A percentile compares a stretch with the other conserved stretches of the same genome.
These are phyloP conservation scores for Thelonectria rubi DNA, from an alignment of 2,329 filamentous ascomycete species.

Conservation along the genomic window DNA sequence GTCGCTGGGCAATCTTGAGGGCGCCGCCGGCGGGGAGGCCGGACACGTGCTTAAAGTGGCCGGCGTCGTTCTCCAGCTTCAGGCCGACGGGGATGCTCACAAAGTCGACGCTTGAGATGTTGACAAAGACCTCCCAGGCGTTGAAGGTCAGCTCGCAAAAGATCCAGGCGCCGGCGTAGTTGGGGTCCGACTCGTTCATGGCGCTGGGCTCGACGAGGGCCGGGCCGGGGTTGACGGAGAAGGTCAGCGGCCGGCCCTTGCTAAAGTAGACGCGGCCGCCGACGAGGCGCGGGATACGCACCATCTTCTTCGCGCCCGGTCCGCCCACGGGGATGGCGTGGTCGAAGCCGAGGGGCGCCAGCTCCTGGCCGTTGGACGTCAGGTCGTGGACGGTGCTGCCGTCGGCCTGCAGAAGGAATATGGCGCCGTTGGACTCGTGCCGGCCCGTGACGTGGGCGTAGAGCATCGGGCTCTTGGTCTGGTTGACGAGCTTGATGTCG, in stretches of 20 bases:
- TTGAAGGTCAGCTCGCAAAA: conserved; percentile 78
- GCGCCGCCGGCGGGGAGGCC: conserved; percentile 60
- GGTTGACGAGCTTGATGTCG: conserved; percentile 71
- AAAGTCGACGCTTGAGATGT: conserved; percentile 81
- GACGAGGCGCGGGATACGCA: conserved; percentile 74
- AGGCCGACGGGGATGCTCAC: conserved; percentile 71
- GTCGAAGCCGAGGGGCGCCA: conserved; percentile 63
- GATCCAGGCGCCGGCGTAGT: conserved; percentile 69
- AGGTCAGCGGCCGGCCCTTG: conserved; percentile 67
- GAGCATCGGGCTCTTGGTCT: conserved; percentile 63
- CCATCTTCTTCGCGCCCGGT: conserved; percentile 65
- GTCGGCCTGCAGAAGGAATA: conserved; percentile 55
- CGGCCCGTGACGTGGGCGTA: conserved; percentile 77
- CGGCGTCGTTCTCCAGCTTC: conserved; percentile 58
- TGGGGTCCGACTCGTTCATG: conserved; percentile 70
- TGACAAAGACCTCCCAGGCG: conserved; percentile 67
- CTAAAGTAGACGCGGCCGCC: conserved; percentile 79
- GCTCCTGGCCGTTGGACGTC: conserved; percentile 60
- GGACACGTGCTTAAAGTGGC: conserved; percentile 55
- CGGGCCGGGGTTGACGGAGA: conserved; percentile 76
- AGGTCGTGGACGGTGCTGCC: conserved; percentile 74
- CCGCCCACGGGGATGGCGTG: conserved; percentile 71
- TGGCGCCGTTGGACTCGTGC: conserved; percentile 54
- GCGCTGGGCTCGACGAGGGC: conserved; percentile 79
- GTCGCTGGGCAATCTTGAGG: conserved; percentile 53